phyloP scores from a whole-genome alignment of 345 rosid species.

The Eucalyptus cloeziana region DNA sequence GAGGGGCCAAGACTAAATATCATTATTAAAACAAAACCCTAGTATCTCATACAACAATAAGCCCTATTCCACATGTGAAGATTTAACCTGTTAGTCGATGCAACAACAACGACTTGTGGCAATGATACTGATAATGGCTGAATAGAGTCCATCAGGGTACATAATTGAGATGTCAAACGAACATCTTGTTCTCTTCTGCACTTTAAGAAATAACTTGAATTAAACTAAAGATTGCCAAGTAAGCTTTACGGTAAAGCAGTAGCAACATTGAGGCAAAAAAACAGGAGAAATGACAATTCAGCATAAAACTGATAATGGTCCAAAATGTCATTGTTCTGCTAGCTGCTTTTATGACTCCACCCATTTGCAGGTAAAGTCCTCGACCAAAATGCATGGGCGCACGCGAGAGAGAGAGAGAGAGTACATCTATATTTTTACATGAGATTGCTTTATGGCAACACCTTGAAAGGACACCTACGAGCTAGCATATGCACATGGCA shows the following conservation, averaged over 20 bases:
- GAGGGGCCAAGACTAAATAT: not conserved
- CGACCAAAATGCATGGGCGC: not conserved
- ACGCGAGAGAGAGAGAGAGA: not conserved
- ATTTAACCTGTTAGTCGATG: conserved; percentile 84
- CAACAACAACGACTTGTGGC: conserved; percentile 57
- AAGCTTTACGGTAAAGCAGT: not conserved
- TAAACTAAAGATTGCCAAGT: not conserved
- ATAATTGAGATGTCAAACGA: conserved; percentile 70
- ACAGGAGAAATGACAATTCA: not conserved
- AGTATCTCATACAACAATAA: not conserved
- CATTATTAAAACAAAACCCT: not conserved
- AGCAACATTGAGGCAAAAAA: not conserved
- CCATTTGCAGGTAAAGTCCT: not conserved
- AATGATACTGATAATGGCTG: conserved; percentile 28
- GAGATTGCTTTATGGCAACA: not conserved
- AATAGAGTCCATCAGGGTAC: conserved; percentile 70
- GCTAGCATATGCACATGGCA: not conserved
- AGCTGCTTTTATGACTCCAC: not conserved
- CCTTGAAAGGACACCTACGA: not conserved
- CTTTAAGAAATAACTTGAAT: not conserved
- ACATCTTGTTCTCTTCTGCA: conserved; percentile 78
- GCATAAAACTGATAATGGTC: not conserved
- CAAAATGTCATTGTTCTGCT: not conserved
- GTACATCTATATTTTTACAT: not conserved
- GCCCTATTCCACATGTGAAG: not conserved